Evolutionary conservation across 2,329 filamentous ascomycete species (phyloP).

Genomic region (Curvularia lunata): DNA sequence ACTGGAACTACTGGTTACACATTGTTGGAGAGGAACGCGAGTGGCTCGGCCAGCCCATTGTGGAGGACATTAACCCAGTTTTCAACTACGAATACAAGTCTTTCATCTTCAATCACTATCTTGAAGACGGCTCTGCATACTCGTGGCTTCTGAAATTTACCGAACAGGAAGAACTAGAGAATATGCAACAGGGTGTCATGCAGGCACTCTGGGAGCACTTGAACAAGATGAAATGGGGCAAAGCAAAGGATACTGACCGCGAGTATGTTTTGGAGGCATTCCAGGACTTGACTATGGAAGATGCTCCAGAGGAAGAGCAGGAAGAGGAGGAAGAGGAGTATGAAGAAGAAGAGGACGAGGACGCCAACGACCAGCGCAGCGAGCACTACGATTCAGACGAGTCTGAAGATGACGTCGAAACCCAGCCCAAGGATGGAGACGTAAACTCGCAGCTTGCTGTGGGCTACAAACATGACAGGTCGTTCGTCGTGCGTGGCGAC

Average conservation of each 20-base stretch:
- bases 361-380: slow-evolving; percentile 69
- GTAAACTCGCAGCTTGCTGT: slow-evolving; percentile 94
- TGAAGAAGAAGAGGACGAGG: slow-evolving; percentile 67
- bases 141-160: slow-evolving; percentile 96
- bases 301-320: slow-evolving; percentile 64
- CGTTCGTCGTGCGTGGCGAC: slow-evolving; percentile 93
- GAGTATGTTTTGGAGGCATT: slow-evolving; percentile 97
- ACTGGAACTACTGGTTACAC: slow-evolving; percentile 96
- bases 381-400: slow-evolving; percentile 79
- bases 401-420: slow-evolving; percentile 77
- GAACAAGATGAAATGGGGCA: slow-evolving; percentile 92
- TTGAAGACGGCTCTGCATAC: slow-evolving; percentile 84
- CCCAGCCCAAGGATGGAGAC: slow-evolving; percentile 74
- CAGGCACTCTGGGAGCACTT: slow-evolving; percentile 96
- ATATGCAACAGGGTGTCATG: slow-evolving; percentile 93
- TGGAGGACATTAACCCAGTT: slow-evolving; percentile 93
- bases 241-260: slow-evolving; percentile 87
- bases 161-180: slow-evolving; percentile 78
- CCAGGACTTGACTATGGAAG: slow-evolving; percentile 91
- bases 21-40: slow-evolving; percentile 76
- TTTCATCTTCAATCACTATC: slow-evolving; percentile 98
- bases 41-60: slow-evolving; percentile 85
- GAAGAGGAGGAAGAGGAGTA: slow-evolving; percentile 64
- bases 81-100: slow-evolving; percentile 99
- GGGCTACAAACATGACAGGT: slow-evolving; percentile 95